Evolutionary conservation across 2,329 filamentous ascomycete genomes (phyloP).

Genomic region (Sporothrix dimorphospora): DNA sequence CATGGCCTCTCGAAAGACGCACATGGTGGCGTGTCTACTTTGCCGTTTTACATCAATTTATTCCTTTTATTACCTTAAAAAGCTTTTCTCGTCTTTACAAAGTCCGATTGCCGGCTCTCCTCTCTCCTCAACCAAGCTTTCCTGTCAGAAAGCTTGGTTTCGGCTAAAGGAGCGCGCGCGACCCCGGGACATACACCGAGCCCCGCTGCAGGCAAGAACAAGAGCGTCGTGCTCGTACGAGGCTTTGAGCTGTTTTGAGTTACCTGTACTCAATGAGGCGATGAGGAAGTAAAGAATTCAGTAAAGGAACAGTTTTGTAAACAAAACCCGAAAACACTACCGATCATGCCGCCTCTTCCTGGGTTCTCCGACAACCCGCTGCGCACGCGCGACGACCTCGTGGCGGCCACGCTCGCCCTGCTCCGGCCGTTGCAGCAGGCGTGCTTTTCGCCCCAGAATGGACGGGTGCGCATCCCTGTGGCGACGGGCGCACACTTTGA

Average conservation of each 20-base stretch:
- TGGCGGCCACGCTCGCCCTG: slow-evolving; percentile 42
- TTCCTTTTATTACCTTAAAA: too few species aligned
- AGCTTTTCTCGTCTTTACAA: too few species aligned
- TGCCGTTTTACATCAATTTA: too few species aligned
- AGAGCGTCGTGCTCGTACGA: background rate
- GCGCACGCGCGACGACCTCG: slow-evolving; percentile 42
- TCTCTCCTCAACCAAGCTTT: too few species aligned
- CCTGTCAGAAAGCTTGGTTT: too few species aligned
- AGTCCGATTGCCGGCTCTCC: too few species aligned
- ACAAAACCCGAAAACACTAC: background rate
- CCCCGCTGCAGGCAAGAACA: slow-evolving; percentile 21
- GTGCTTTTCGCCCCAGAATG: slow-evolving; percentile 43
- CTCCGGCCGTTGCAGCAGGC: slow-evolving; percentile 39
- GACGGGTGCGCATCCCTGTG: slow-evolving; percentile 44
- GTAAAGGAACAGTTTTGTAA: background rate
- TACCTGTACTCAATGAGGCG: background rate
- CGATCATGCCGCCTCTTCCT: slow-evolving; percentile 43
- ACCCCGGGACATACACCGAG: slow-evolving; percentile 19
- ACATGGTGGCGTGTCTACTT: too few species aligned
- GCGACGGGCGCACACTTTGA: slow-evolving; percentile 49
- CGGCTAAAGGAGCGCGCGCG: background rate
- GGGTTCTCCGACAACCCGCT: slow-evolving; percentile 50
- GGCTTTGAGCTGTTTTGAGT: background rate
- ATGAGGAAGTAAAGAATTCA: too few species aligned
- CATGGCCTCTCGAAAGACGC: too few species aligned